Evolutionary conservation across 129 eudicot genomes (phyloP), one percentile per base, ranked within the genome.

Genomic region (Flaveria trinervia): DNA sequence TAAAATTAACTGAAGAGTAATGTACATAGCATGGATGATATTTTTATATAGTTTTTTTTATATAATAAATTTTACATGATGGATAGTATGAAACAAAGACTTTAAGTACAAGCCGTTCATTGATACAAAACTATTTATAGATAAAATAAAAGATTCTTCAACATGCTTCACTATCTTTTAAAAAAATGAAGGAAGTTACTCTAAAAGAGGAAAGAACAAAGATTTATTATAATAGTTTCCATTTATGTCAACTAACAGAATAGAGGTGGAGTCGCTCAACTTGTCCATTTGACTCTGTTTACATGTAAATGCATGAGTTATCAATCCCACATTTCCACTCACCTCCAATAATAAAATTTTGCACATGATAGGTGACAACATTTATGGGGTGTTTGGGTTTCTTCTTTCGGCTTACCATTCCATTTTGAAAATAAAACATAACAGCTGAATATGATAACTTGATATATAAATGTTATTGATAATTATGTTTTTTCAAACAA

Each of bases 351-450:
- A 64, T 64, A 64, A 64, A 14, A 64, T 6, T 30, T 64, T 64
- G 46, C 69, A 64, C 69, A 64, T 64, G 69, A 30, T 30, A 14
- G 11, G 69, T 30, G 45, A 33, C 69, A 62, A n/a, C 33, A 64
- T 30, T 64, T 64, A 64, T 15, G 69, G 45, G 69, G 22, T 64
- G 45, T 64, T 61, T 64, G 22, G 69, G 41, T 16, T 23, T 16
- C 39, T 30, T 15, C 12, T 28, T 64, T 45, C 46, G 15, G 16
- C 20, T 15, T 14, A 64, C 44, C 33, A 64, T n/a, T 7, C 2
- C 69, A 30, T 64, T 64, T 64, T 49, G 9, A 45, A 45, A 45
- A 45, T 11, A 45, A 11, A 9, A 45, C 13, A 45, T 45, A 45
- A 33, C 0, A 33, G 39, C 4, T 33, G 7, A 33, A 61, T 3